Conservation (phyloP, 139 green algal species). For the Chlorella vulgaris region DNA sequence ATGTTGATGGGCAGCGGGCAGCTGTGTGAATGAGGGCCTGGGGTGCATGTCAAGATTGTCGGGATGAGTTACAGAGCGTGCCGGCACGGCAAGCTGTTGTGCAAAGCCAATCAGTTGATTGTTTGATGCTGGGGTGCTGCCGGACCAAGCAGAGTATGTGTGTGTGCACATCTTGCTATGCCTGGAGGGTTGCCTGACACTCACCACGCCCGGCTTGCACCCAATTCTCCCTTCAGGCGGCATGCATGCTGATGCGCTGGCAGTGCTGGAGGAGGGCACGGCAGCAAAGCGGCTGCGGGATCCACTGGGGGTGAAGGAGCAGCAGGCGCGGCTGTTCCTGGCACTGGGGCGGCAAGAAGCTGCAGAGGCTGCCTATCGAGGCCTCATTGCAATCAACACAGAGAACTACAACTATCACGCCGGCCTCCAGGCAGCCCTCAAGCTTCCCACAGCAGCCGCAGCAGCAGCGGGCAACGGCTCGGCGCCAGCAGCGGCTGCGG, state of each 20-base stretch:
- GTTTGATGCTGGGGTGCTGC: too few relatives aligned
- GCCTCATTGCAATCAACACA: conserved; percentile 75
- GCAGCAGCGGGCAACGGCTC: neutral
- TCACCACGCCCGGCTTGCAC: too few relatives aligned
- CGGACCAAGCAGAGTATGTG: too few relatives aligned
- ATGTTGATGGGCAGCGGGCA: too few relatives aligned
- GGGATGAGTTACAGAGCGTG: too few relatives aligned
- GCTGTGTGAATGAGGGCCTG: too few relatives aligned
- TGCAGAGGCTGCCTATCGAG: conserved; percentile 73
- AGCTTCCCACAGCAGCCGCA: conserved; percentile 36
- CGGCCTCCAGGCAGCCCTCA: conserved; percentile 63
- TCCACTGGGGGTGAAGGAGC: conserved; percentile 69
- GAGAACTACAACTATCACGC: conserved; percentile 85
- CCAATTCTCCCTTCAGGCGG: conserved; percentile 52
- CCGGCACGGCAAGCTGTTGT: too few relatives aligned
- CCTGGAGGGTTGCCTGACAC: too few relatives aligned
- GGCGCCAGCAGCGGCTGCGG: neutral
- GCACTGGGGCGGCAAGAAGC: conserved; percentile 50
- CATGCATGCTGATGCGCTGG: conserved; percentile 52
- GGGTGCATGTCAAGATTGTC: too few relatives aligned
- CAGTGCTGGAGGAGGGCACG: conserved; percentile 51
- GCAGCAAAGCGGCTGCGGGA: conserved; percentile 79
- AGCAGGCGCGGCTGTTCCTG: conserved; percentile 67
- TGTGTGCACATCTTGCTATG: neutral
- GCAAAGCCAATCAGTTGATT: too few relatives aligned